Conservation (phyloP, 306 rosid genomes). For the Cucurbita moschata region DNA sequence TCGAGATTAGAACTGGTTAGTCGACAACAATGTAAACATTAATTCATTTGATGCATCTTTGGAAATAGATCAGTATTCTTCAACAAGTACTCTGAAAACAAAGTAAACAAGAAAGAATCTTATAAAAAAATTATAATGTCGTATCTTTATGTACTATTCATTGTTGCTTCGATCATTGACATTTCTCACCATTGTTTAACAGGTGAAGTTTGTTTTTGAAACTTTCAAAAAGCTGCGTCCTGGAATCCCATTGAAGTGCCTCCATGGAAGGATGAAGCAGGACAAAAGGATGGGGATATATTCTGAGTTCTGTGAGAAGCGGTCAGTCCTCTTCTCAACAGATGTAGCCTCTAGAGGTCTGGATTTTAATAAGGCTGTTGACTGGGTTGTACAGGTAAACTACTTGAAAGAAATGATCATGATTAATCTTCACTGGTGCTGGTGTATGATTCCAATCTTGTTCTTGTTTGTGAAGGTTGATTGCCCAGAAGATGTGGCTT, state of each 20-base stretch:
- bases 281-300: constrained; percentile 67
- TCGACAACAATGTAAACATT: not conserved
- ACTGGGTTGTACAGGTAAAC: constrained; percentile 96
- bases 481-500: constrained; percentile 77
- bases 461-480: constrained; percentile 41
- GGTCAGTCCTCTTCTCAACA: constrained; percentile 72
- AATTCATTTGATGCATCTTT: not conserved
- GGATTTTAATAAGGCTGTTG: constrained; percentile 84
- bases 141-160: not conserved
- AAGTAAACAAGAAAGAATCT: not conserved
- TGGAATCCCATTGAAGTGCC: constrained; percentile 77
- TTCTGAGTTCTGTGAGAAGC: constrained; percentile 59
- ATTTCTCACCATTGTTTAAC: constrained; percentile 5
- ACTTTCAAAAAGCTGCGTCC: constrained; percentile 87
- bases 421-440: not conserved
- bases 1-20: not conserved
- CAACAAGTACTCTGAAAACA: not conserved
- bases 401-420: not conserved
- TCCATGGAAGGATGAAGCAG: constrained; percentile 87
- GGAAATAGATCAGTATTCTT: not conserved
- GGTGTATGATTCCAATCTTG: not conserved
- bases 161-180: not conserved
- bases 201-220: constrained; percentile 76
- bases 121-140: not conserved
- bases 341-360: constrained; percentile 94